phyloP scores from a whole-genome alignment of 1,284 basidiomycete species.

The Puccinia horiana region DNA sequence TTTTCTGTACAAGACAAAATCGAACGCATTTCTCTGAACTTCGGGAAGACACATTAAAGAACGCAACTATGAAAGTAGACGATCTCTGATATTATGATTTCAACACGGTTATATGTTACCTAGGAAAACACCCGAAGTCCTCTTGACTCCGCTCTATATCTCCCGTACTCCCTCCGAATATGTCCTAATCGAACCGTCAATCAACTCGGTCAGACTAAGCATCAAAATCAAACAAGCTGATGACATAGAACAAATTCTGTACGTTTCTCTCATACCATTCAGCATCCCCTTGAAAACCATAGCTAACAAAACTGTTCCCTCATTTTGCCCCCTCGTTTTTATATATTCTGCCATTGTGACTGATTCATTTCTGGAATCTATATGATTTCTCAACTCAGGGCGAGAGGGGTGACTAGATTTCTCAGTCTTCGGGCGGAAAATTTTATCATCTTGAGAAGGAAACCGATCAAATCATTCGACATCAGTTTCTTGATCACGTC shows the following conservation, averaged over 20 bases:
- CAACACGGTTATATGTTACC: background rate
- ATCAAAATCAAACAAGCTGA: constrained; percentile 99
- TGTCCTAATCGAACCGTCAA: constrained; percentile 91
- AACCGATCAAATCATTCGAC: constrained; percentile 94
- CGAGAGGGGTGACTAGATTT: constrained; percentile 96
- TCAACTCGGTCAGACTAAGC: constrained; percentile 93
- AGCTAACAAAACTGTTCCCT: background rate
- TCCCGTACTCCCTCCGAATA: constrained; percentile 95
- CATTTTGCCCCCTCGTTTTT: background rate
- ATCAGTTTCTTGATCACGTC: constrained; percentile 99
- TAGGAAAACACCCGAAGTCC: constrained; percentile 86
- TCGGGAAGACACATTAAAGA: background rate
- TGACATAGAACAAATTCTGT: constrained; percentile 95
- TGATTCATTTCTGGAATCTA: background rate
- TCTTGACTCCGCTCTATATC: constrained; percentile 88
- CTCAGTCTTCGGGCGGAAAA: constrained; percentile 98
- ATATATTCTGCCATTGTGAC: background rate
- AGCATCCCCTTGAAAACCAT: background rate
- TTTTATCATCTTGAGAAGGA: constrained; percentile 91
- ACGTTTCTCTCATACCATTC: constrained; percentile 56
- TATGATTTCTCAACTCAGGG: background rate
- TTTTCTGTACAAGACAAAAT: background rate
- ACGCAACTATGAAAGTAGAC: background rate
- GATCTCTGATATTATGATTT: background rate
- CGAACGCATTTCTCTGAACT: background rate